These are phyloP conservation scores for Aspergillus kassunensis DNA, from an alignment of 495 filamentous ascomycete genomes.

Conservation along the genomic window DNA sequence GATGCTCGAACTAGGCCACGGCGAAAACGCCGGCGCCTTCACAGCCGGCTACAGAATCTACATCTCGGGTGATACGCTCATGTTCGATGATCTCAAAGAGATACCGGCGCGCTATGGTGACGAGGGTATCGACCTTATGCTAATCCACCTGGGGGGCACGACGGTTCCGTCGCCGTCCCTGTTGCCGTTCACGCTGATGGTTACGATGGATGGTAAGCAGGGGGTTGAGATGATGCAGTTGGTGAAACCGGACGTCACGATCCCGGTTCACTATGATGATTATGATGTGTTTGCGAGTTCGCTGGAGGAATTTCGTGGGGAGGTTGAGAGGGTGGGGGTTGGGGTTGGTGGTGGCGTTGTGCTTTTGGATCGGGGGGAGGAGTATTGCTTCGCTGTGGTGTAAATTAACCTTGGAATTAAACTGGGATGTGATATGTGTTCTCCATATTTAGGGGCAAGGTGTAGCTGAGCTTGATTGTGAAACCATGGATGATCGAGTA, in stretches of 20 bases:
- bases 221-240: constrained; percentile 57
- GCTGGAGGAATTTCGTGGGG: constrained; percentile 56
- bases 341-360: constrained; percentile 52
- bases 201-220: constrained; percentile 69
- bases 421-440: too few relatives aligned
- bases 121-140: constrained; percentile 61
- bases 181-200: constrained; percentile 54
- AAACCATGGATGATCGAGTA: too few relatives aligned
- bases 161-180: constrained; percentile 55
- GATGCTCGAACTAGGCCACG: constrained; percentile 65
- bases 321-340: constrained; percentile 49
- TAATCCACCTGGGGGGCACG: constrained; percentile 64
- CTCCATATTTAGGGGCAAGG: too few relatives aligned
- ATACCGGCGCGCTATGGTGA: constrained; percentile 51
- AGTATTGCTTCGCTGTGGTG: constrained; percentile 59
- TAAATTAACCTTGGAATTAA: too few relatives aligned
- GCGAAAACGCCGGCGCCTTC: constrained; percentile 3
- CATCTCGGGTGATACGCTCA: constrained; percentile 69
- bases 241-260: constrained; percentile 58
- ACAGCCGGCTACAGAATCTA: constrained; percentile 57
- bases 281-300: constrained; percentile 60
- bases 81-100: constrained; percentile 57
- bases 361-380: constrained; percentile 58
- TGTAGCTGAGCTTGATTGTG: too few relatives aligned
- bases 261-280: constrained; percentile 70